A percentile compares a stretch with the other conserved stretches of the same genome.
Evolutionary conservation across 1,284 basidiomycete genomes (phyloP).

Genomic region (Cerioporus squamosus): DNA sequence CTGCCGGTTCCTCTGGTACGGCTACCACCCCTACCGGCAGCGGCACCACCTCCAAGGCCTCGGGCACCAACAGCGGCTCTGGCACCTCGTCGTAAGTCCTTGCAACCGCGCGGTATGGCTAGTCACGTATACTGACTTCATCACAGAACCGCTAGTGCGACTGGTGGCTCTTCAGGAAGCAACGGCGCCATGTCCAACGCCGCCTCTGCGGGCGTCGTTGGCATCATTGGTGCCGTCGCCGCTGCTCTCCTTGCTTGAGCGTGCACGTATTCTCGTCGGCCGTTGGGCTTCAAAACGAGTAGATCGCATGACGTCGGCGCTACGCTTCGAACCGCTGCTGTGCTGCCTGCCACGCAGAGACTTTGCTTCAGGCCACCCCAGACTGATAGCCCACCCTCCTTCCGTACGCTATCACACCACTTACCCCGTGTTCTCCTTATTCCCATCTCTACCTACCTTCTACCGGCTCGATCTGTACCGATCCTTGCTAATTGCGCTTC

Average conservation of each 20-base stretch:
- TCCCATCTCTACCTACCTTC: slow-evolving; percentile 2
- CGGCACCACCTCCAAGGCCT: not conserved
- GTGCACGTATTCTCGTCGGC: not conserved
- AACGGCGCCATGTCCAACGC: slow-evolving; percentile 27
- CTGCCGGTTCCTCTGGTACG: not conserved
- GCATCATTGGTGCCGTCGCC: slow-evolving; percentile 30
- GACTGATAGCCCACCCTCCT: slow-evolving; percentile 23
- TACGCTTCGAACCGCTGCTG: slow-evolving; percentile 18
- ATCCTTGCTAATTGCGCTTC: slow-evolving; percentile 11
- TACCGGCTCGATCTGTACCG: slow-evolving; percentile 11
- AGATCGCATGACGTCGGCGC: slow-evolving; percentile 9
- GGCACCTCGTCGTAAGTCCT: not conserved
- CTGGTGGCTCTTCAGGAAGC: slow-evolving; percentile 19
- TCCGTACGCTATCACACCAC: slow-evolving; percentile 16
- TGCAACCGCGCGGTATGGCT: not conserved
- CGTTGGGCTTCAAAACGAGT: slow-evolving; percentile 16
- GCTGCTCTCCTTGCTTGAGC: slow-evolving; percentile 33
- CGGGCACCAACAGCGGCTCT: not conserved
- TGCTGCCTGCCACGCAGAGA: slow-evolving; percentile 15
- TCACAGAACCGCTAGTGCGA: slow-evolving; percentile 10
- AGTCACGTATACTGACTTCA: slow-evolving; percentile 4
- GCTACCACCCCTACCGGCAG: not conserved
- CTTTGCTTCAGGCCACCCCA: slow-evolving; percentile 16
- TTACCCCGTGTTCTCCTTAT: not conserved
- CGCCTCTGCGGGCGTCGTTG: slow-evolving; percentile 29